These are phyloP conservation scores for Mycena filopes DNA, from an alignment of 768 basidiomycete species.

Conservation along the genomic window DNA sequence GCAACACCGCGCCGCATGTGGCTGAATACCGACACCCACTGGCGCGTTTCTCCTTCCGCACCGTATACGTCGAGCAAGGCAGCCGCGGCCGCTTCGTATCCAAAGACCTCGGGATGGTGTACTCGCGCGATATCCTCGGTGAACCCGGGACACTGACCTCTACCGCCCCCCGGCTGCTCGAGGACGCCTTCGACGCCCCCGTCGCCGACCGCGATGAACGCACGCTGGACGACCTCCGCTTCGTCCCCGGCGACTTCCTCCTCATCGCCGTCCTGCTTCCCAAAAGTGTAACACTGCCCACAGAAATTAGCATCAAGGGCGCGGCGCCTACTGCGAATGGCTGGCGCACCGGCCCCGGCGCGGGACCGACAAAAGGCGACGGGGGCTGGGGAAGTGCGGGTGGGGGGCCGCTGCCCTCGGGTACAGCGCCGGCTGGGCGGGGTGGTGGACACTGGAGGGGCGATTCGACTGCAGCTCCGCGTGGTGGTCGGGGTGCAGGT, in stretches of 20 bases:
- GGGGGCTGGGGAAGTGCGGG: conserved; percentile 29
- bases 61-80: conserved; percentile 79
- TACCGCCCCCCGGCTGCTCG: conserved; percentile 69
- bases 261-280: conserved; percentile 81
- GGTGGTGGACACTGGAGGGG: conserved; percentile 31
- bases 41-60: conserved; percentile 83
- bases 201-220: conserved; percentile 64
- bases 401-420: not conserved
- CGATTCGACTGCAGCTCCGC: conserved; percentile 31
- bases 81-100: conserved; percentile 77
- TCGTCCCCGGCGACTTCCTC: conserved; percentile 85
- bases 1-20: conserved; percentile 73
- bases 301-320: conserved; percentile 65
- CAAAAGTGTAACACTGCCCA: conserved; percentile 65
- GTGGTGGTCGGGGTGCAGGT: conserved; percentile 39
- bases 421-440: conserved; percentile 13
- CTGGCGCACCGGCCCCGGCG: conserved; percentile 42
- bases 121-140: conserved; percentile 86
- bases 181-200: conserved; percentile 53
- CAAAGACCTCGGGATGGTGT: conserved; percentile 85
- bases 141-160: conserved; percentile 73
- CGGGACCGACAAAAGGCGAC: conserved; percentile 23
- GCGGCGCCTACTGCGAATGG: conserved; percentile 47
- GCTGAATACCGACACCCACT: conserved; percentile 84
- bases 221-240: conserved; percentile 81